Percentiles rank a stretch among this genome's conserved stretches.
These are phyloP conservation scores for Aspergillus affinis DNA, from an alignment of 495 filamentous ascomycete genomes.

Conservation along the genomic window DNA sequence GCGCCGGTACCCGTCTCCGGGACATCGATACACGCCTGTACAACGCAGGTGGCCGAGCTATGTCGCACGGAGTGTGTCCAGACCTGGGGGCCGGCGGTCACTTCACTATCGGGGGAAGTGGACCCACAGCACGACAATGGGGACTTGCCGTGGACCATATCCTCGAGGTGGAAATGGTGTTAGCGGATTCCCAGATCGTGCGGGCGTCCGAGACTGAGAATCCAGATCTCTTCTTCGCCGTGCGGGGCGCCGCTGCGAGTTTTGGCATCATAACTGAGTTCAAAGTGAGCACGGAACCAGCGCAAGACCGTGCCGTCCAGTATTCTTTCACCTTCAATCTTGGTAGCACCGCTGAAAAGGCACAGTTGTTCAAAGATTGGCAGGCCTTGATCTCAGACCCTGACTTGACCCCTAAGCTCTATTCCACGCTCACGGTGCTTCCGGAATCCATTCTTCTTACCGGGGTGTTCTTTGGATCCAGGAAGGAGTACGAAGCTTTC, in stretches of 20 bases:
- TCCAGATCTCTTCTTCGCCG: constrained; percentile 52
- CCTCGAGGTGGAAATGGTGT: constrained; percentile 59
- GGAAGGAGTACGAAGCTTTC: constrained; percentile 38
- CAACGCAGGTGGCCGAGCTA: constrained; percentile 59
- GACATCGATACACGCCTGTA: constrained; percentile 60
- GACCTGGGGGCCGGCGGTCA: constrained; percentile 74
- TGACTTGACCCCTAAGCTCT: constrained; percentile 52
- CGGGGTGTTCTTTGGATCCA: constrained; percentile 43
- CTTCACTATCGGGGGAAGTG: constrained; percentile 68
- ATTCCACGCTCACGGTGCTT: constrained; percentile 35
- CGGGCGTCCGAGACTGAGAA: constrained; percentile 37
- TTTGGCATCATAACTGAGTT: constrained; percentile 52
- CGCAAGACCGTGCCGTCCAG: constrained; percentile 31
- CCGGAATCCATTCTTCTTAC: constrained; percentile 31
- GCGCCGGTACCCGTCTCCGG: constrained; percentile 61
- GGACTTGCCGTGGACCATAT: constrained; percentile 66
- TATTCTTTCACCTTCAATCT: constrained; percentile 41
- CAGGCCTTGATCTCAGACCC: constrained; percentile 40
- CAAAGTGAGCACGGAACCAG: constrained; percentile 41
- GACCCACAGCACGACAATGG: constrained; percentile 60
- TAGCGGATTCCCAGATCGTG: constrained; percentile 56
- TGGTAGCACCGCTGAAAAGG: constrained; percentile 28
- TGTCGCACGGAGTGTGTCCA: constrained; percentile 67
- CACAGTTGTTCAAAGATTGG: constrained; percentile 38
- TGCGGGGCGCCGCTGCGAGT: constrained; percentile 46